Base-by-base conservation (phyloP, 108 stramenopile species). In the Cyclostephanos invisitatus region DNA sequence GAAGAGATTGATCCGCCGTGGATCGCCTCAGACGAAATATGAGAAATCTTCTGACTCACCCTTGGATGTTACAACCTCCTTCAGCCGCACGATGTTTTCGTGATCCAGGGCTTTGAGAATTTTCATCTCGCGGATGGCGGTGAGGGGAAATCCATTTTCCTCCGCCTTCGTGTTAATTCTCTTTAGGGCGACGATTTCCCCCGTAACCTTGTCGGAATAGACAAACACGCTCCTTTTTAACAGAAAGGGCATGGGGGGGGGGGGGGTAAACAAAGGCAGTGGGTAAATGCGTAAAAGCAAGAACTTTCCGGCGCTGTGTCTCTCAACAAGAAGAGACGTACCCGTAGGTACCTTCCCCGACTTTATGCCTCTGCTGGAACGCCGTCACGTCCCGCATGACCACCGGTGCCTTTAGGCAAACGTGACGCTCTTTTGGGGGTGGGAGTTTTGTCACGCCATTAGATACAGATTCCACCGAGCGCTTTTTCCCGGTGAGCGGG, bases 51-150 rank as follows among this genome's bases (percentile, higher is more conserved):
- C 11, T 20, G 53, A 87, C 91, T 68, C 64, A 91, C 92, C 91
- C 78, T 96, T 94, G 25, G 94, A 95, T 18, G 92, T 94, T 6
- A 95, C 97, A 80, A 96, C 91, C 70, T 96, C 95, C 69, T 91
- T 89, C 72, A 97, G 67, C 37, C 78, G 77, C 24, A 97, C 95
- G 78, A 97, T 89, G 70, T 96, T 96, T 18, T 65, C 66, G 80
- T 96, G 95, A 11, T 83, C 72, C 72, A 97, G 72, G 18, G 87
- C 91, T 80, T 94, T 94, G 46, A 97, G 84, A 65, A 97, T 93
- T 68, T 96, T 94, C 64, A 97, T 91, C 81, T 97, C 97, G 25
- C 97, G 95, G 50, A 97, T 82, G 21, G 97, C 94, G 48, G 91
- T 95, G 60, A 96, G 91, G 9, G 97, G 97, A 57, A 96, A 96